Evolutionary conservation across 2,329 filamentous ascomycete species (phyloP).

Genomic region (Fusarium sp.): DNA sequence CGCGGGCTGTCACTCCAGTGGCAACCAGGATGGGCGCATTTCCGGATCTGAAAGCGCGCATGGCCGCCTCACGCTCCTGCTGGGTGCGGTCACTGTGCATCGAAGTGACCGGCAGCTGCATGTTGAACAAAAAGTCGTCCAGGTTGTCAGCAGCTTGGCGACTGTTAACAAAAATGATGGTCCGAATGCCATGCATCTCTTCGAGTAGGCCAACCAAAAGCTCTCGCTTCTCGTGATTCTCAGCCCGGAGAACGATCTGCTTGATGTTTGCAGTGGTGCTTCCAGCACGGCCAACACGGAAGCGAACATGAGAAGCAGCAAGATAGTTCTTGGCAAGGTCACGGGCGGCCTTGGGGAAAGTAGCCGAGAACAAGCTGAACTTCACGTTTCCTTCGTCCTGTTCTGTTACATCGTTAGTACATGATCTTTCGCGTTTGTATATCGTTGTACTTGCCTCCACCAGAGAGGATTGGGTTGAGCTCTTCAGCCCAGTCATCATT

Average conservation of each 20-base stretch:
- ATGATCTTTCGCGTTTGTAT: slow-evolving; percentile 9
- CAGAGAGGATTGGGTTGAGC: slow-evolving; percentile 80
- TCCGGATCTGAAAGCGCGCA: slow-evolving; percentile 85
- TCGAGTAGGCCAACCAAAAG: slow-evolving; percentile 80
- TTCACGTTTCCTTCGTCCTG: slow-evolving; percentile 78
- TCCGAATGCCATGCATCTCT: slow-evolving; percentile 78
- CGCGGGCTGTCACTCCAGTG: slow-evolving; percentile 88
- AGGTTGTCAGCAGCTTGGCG: slow-evolving; percentile 83
- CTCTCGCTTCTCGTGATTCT: slow-evolving; percentile 75
- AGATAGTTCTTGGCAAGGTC: slow-evolving; percentile 83
- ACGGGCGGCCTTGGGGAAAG: slow-evolving; percentile 86
- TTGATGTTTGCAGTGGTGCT: slow-evolving; percentile 85
- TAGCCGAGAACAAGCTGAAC: slow-evolving; percentile 92
- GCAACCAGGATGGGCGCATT: slow-evolving; percentile 84
- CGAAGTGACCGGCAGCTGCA: slow-evolving; percentile 83
- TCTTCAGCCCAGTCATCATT: slow-evolving; percentile 82
- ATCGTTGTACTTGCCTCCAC: slow-evolving; percentile 74
- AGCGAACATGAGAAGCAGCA: slow-evolving; percentile 78
- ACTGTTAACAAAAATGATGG: slow-evolving; percentile 90
- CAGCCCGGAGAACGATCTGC: slow-evolving; percentile 79
- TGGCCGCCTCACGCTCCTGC: slow-evolving; percentile 89
- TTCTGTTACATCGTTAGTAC: slow-evolving; percentile 63
- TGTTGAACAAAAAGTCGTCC: slow-evolving; percentile 89
- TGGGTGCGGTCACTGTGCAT: slow-evolving; percentile 92
- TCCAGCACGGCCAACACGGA: slow-evolving; percentile 89